Conservation (phyloP, 345 rosid species). For the Laguncularia racemosa region DNA sequence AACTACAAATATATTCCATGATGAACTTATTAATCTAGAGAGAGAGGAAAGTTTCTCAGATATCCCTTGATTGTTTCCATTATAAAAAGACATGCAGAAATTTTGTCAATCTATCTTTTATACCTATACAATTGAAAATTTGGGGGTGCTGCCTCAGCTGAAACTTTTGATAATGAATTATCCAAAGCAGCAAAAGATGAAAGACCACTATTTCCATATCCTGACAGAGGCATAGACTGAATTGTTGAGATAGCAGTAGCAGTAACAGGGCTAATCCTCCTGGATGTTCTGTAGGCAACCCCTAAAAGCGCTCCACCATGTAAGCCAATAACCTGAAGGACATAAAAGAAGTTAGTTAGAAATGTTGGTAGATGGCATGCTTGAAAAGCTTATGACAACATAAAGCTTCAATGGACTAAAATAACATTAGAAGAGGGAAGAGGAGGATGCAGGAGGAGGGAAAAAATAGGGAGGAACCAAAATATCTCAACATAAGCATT, state of each 20-base stretch:
- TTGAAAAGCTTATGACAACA: too few relatives aligned
- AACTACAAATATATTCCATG: too few relatives aligned
- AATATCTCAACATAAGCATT: too few relatives aligned
- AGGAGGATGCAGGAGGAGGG: too few relatives aligned
- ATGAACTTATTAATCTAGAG: too few relatives aligned
- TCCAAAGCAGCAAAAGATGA: slow-evolving; percentile 78
- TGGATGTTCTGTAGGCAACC: slow-evolving; percentile 88
- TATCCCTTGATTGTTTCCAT: too few relatives aligned
- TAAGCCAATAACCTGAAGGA: slow-evolving; percentile 66
- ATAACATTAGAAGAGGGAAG: too few relatives aligned
- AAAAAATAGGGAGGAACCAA: too few relatives aligned
- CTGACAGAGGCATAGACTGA: slow-evolving; percentile 98
- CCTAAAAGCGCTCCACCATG: slow-evolving; percentile 99
- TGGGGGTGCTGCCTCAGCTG: slow-evolving; percentile 72
- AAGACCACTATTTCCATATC: slow-evolving; percentile 71
- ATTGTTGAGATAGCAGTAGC: slow-evolving; percentile 92
- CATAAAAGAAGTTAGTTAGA: slow-evolving; percentile 10
- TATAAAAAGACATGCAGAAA: neutral
- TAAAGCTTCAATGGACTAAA: too few relatives aligned
- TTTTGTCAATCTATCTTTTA: slow-evolving; percentile 4
- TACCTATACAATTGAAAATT: slow-evolving; percentile 97
- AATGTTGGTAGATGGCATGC: neutral
- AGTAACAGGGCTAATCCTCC: slow-evolving; percentile 78
- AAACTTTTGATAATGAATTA: slow-evolving; percentile 65
- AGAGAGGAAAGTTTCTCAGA: too few relatives aligned